A percentile compares a stretch with the other conserved stretches of the same genome.
phyloP scores from a whole-genome alignment of 257 asterid species.

The Plantago major region DNA sequence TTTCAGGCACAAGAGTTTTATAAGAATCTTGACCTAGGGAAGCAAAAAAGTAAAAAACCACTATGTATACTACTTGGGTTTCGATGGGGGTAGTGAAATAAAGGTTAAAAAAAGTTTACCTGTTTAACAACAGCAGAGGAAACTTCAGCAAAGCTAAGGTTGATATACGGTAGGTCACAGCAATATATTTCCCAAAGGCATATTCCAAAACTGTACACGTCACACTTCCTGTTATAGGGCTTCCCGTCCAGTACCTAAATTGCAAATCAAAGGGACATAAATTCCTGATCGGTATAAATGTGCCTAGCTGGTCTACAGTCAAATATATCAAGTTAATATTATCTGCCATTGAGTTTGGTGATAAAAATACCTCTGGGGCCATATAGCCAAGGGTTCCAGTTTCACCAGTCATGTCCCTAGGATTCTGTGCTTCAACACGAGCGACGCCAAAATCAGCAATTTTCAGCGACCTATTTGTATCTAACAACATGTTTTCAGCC shows the following conservation, averaged over 20 bases:
- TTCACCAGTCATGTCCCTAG: conserved; percentile 96
- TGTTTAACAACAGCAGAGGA: conserved; percentile 94
- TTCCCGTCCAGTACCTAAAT: conserved; percentile 85
- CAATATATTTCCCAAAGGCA: conserved; percentile 96
- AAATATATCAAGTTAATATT: background rate
- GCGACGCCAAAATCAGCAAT: conserved; percentile 98
- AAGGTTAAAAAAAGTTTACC: conserved; percentile 30
- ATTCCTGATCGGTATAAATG: background rate
- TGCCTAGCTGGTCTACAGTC: background rate
- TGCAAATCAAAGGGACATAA: conserved; percentile 2
- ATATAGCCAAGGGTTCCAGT: conserved; percentile 97
- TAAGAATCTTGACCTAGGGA: too few species aligned
- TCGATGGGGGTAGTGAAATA: background rate
- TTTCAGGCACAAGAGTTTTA: too few species aligned
- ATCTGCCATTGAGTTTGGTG: background rate
- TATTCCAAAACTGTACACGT: conserved; percentile 86
- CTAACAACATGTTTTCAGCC: conserved; percentile 91
- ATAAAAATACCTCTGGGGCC: conserved; percentile 84
- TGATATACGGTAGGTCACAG: conserved; percentile 81
- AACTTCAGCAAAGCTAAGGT: conserved; percentile 88
- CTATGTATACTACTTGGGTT: too few species aligned
- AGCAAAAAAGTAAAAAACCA: background rate
- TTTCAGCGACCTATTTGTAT: conserved; percentile 49
- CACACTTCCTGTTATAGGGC: conserved; percentile 93
- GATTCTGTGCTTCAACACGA: conserved; percentile 95